phyloP scores from a whole-genome alignment of 176 grass and related monocot species.

The Metroxylon sagu region DNA sequence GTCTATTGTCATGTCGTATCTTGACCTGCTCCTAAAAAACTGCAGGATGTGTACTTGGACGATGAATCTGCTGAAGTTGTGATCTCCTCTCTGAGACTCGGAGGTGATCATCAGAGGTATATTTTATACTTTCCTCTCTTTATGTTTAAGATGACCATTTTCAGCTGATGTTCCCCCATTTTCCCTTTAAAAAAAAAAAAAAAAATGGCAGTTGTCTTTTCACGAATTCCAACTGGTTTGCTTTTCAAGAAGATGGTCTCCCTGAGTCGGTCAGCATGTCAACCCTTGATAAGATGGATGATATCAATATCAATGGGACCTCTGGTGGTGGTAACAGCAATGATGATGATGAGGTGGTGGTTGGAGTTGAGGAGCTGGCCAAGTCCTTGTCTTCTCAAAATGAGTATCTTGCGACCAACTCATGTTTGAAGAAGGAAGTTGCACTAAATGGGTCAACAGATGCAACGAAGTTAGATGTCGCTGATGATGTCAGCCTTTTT shows the following conservation, averaged over 20 bases:
- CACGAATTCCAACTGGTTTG: constrained; percentile 29
- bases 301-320: constrained; percentile 3
- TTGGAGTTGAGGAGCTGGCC: constrained; percentile 10
- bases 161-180: no score
- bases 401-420: background rate
- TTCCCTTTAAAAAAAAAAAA: no score
- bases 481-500: constrained; percentile 11
- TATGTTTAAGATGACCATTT: no score
- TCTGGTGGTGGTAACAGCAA: background rate
- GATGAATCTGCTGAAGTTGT: constrained; percentile 18
- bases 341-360: constrained; percentile 14
- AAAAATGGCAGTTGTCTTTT: constrained; percentile 13
- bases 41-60: constrained; percentile 23
- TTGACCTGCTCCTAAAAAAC: background rate
- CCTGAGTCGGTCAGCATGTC: background rate
- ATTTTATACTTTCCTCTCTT: background rate
- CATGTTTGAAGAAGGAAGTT: background rate
- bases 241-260: constrained; percentile 16
- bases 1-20: no score
- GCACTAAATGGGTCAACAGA: background rate
- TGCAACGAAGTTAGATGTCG: background rate
- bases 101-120: constrained; percentile 20
- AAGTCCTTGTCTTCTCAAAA: constrained; percentile 7
- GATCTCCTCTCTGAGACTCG: constrained; percentile 24
- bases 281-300: constrained; percentile 9